Base-by-base conservation (phyloP, 169 alveolate genomes). In the Hammondia hammondi region DNA sequence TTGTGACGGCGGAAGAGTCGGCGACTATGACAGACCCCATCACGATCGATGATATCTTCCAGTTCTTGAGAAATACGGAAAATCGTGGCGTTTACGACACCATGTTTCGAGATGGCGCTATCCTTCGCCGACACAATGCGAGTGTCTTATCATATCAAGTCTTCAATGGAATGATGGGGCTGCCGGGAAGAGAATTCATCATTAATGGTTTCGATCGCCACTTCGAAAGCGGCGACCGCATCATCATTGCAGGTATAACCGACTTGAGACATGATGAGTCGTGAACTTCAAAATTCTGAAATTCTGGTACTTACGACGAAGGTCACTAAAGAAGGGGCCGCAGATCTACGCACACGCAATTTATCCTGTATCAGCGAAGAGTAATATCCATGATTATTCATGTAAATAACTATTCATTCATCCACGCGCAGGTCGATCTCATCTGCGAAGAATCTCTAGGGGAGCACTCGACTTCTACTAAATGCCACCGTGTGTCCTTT, bases 151-250 rank as follows among this genome's bases (percentile, higher is more conserved):
- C 90, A 12, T 82, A 82, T 43, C 90, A 82, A 43, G 90, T 82
- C 39, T 82, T 82, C 90, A 82, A 82, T 82, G 90, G 90, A 24
- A 82, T 82, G 90, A 82, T 82, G 90, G 90, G 90, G 3, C 70
- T 82, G 24, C 90, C 90, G 7, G 90, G 90, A n/a, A 35, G 90
- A 45, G 90, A 82, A 48, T 82, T 82, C 90, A 82, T 82, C 67
- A 82, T 82, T n/a, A 82, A 82, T 43, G 90, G 90, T 29, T 82
- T 82, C 70, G 90, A 82, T 48, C 90, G 90, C 43, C 90, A 82
- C 43, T 82, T 39, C 43, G 90, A 82, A 43, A 52, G 70, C 72
- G 90, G 90, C 57, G 35, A 48, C 90, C 90, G 90, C 70, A 82
- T 82, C 37, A 35, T 82, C 70, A 82, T 82, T 82, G 90, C 90